phyloP scores from a whole-genome alignment of 2,329 filamentous ascomycete species.

The Aureobasidium sp. region DNA sequence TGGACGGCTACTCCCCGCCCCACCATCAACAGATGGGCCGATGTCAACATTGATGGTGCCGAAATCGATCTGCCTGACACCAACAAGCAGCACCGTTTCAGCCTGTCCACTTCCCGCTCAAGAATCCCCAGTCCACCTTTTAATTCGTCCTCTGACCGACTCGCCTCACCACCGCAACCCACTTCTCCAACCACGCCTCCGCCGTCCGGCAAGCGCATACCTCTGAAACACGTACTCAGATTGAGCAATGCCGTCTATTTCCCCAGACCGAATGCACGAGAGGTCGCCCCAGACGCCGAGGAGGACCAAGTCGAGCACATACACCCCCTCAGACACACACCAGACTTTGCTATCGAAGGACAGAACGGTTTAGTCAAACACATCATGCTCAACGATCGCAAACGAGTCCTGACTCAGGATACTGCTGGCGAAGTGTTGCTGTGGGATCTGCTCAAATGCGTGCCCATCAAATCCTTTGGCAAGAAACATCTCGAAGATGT shows the following conservation, averaged over 20 bases:
- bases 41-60: slow-evolving; percentile 68
- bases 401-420: slow-evolving; percentile 81
- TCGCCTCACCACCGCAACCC: slow-evolving; percentile 7
- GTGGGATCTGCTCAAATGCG: slow-evolving; percentile 90
- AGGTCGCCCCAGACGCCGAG: slow-evolving; percentile 50
- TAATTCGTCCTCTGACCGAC: background rate
- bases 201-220: slow-evolving; percentile 51
- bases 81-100: slow-evolving; percentile 41
- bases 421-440: slow-evolving; percentile 90
- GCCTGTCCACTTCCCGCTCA: slow-evolving; percentile 36
- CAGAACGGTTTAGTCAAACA: slow-evolving; percentile 95
- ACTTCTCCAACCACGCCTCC: slow-evolving; percentile 24
- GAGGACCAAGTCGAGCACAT: slow-evolving; percentile 22
- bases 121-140: slow-evolving; percentile 30
- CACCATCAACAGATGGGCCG: slow-evolving; percentile 84
- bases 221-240: slow-evolving; percentile 66
- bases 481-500: slow-evolving; percentile 93
- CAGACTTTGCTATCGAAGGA: slow-evolving; percentile 65
- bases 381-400: slow-evolving; percentile 80
- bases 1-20: slow-evolving; percentile 89
- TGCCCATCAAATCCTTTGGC: slow-evolving; percentile 83
- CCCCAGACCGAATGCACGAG: slow-evolving; percentile 36
- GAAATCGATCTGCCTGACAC: slow-evolving; percentile 53
- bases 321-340: slow-evolving; percentile 33
- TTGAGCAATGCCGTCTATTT: slow-evolving; percentile 80